phyloP scores from a whole-genome alignment of 2,329 filamentous ascomycete genomes.

The Corinectria fuckeliana region DNA sequence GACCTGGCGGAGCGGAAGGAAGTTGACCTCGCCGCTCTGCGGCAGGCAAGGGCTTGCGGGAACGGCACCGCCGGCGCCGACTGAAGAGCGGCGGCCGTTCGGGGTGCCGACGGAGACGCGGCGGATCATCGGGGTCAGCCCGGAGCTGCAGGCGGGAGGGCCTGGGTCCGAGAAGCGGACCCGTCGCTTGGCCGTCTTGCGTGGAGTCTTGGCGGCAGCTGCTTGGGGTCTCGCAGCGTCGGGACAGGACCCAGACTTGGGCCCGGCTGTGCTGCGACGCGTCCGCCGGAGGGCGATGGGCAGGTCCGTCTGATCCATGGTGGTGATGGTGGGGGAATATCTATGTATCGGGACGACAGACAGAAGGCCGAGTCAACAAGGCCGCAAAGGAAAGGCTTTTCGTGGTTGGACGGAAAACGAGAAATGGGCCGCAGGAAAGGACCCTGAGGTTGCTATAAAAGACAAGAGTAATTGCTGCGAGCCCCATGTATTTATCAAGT shows the following conservation, averaged over 20 bases:
- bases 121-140: conserved; percentile 64
- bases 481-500: conserved; percentile 19
- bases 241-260: conserved; percentile 37
- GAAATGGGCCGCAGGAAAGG: conserved; percentile 10
- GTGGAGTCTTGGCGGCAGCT: conserved; percentile 40
- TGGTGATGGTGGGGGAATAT: neutral
- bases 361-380: neutral
- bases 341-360: neutral
- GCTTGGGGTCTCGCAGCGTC: conserved; percentile 19
- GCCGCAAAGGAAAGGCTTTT: neutral
- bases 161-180: conserved; percentile 68
- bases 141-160: conserved; percentile 45
- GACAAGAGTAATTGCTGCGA: neutral
- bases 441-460: neutral
- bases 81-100: conserved; percentile 54
- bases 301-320: conserved; percentile 51
- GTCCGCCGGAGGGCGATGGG: conserved; percentile 63
- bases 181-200: conserved; percentile 48
- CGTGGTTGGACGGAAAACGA: conserved; percentile 8
- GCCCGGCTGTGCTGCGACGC: conserved; percentile 52
- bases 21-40: conserved; percentile 49
- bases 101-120: conserved; percentile 54
- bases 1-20: conserved; percentile 57
- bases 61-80: conserved; percentile 40
- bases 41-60: conserved; percentile 26